phyloP scores from a whole-genome alignment of 2,329 filamentous ascomycete species.

The Neopestalotiopsis clavispora region DNA sequence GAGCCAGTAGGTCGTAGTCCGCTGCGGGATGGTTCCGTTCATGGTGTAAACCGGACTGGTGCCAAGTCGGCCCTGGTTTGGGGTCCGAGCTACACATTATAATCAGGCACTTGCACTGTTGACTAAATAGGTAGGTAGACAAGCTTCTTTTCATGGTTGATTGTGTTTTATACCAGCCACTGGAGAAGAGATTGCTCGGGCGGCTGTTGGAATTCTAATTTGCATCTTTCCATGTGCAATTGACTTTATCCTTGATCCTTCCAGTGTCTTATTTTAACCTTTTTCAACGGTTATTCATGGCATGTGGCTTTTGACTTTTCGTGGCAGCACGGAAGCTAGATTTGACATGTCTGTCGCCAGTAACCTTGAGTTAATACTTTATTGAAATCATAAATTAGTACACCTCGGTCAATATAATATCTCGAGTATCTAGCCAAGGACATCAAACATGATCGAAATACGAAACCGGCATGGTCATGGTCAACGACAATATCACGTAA shows the following conservation, averaged over 20 bases:
- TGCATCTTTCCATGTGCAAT: too few species aligned
- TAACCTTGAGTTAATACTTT: background rate
- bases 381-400: too few species aligned
- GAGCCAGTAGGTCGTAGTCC: background rate
- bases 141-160: background rate
- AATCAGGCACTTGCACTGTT: background rate
- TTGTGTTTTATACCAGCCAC: background rate
- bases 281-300: background rate
- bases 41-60: background rate
- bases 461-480: too few species aligned
- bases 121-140: background rate
- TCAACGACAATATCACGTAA: background rate
- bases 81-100: background rate
- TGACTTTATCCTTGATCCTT: background rate
- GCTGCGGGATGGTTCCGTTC: background rate
- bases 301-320: background rate
- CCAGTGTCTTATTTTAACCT: background rate
- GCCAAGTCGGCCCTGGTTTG: background rate
- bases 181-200: too few species aligned
- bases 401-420: too few species aligned
- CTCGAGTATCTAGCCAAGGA: too few species aligned
- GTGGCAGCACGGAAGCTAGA: background rate
- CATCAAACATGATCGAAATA: too few species aligned
- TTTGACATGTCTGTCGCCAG: background rate
- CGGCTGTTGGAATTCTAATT: too few species aligned